Evolutionary conservation across 192 early-diverging fungal genomes (phyloP), one percentile per base, ranked within the genome.

Genomic region (Phlyctochytrium planicorne): DNA sequence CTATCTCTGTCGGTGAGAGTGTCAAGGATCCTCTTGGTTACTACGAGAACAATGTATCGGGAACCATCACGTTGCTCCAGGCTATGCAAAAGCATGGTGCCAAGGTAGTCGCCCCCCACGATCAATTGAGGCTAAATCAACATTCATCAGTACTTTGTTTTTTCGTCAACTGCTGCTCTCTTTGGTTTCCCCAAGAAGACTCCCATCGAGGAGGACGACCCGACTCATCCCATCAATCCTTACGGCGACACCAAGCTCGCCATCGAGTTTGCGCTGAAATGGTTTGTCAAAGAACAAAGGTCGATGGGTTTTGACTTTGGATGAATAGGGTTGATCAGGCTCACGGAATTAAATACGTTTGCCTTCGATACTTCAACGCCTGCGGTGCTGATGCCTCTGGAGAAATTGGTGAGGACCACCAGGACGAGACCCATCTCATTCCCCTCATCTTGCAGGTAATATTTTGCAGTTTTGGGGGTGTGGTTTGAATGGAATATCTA

Each of bases 201-300:
- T 29, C 91, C 91, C 24, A 88, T 94, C 60, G 72, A 85, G 50
- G 89, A 91, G 47, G 85, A 87, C 16, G 89, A 89, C 56, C 72
- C 71, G 25, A 83, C 86, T 25, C 75, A 83, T 3, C 92, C 94
- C 2, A 88, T 93, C 67, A 96, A 94, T 75, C 92, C 94, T 23
- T 98, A 98, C 67, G 96, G 96, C 31, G 87, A 93, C 59, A 96
- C 96, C n/a, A 98, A 98, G 65, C 80, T 96, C n/a, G 93, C 87
- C 73, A 88, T 91, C 60, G 96, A 98, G 72, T 85, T 83, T 73
- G 87, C 93, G 31, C 81, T 98, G 63, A 93, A 95, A 61, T 84
- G 91, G 68, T n/a, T n/a, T n/a, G n/a, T n/a, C n/a, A n/a, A n/a
- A n/a, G n/a, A n/a, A n/a, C n/a, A n/a, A n/a, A n/a, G n/a, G n/a